Conservation (phyloP, 495 filamentous ascomycete genomes). For the Aspergillus kassunensis region DNA sequence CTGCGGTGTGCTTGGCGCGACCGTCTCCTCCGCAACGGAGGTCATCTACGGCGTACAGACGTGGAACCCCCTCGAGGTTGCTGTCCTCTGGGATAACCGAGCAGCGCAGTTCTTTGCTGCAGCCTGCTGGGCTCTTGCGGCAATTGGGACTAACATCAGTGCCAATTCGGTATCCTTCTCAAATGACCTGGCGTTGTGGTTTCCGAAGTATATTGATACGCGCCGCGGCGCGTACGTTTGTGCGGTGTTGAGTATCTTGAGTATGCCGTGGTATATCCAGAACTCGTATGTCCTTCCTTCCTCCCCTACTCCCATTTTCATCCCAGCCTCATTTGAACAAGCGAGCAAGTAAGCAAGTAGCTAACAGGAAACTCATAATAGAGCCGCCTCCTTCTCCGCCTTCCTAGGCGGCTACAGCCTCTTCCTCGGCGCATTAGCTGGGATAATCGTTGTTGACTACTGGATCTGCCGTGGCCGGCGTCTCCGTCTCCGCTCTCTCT, state of each 20-base stretch:
- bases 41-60: slow-evolving; percentile 49
- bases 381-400: slow-evolving; percentile 35
- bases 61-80: slow-evolving; percentile 55
- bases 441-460: slow-evolving; percentile 44
- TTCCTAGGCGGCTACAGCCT: slow-evolving; percentile 45
- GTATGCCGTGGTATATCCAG: slow-evolving; percentile 50
- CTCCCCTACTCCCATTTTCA: not conserved
- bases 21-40: slow-evolving; percentile 48
- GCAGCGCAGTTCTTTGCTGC: slow-evolving; percentile 55
- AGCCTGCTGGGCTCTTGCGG: slow-evolving; percentile 46
- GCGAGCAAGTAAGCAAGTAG: not conserved
- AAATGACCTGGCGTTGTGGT: slow-evolving; percentile 57
- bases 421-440: slow-evolving; percentile 46
- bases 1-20: slow-evolving; percentile 48
- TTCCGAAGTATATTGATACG: slow-evolving; percentile 57
- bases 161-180: slow-evolving; percentile 55
- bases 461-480: slow-evolving; percentile 35
- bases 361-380: not conserved
- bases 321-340: no score
- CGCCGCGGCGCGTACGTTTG: slow-evolving; percentile 37
- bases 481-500: slow-evolving; percentile 34
- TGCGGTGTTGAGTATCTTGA: slow-evolving; percentile 30
- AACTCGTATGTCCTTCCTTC: slow-evolving; percentile 17
- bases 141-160: slow-evolving; percentile 57
- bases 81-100: slow-evolving; percentile 48